These are phyloP conservation scores for Colletotrichum graminicola DNA, from an alignment of 2,329 filamentous ascomycete genomes.

Conservation along the genomic window DNA sequence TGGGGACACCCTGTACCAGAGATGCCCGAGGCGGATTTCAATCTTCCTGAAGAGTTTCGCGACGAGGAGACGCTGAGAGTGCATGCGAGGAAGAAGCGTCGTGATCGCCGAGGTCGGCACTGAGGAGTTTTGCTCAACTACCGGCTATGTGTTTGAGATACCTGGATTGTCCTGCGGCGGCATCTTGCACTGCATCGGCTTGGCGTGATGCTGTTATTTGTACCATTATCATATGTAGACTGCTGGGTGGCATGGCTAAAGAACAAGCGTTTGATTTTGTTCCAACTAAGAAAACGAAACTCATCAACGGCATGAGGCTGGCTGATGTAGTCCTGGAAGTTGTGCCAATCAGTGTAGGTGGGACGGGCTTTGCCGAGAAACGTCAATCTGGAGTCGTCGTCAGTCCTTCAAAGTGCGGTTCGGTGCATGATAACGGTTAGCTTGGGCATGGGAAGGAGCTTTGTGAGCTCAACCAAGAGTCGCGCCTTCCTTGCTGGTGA, in stretches of 20 bases:
- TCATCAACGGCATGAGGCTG: not conserved
- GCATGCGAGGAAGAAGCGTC: constrained; percentile 72
- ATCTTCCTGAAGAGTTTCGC: constrained; percentile 75
- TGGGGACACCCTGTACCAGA: constrained; percentile 89
- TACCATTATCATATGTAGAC: constrained; percentile 38
- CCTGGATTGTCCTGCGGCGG: constrained; percentile 8
- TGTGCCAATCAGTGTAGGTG: too few relatives aligned
- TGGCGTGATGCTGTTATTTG: constrained; percentile 21
- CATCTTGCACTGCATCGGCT: constrained; percentile 25
- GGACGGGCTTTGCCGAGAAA: not conserved
- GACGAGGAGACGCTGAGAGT: constrained; percentile 68
- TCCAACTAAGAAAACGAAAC: not conserved
- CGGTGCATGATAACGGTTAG: not conserved
- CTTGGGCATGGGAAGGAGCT: constrained; percentile 11
- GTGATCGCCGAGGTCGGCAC: constrained; percentile 66
- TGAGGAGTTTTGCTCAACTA: constrained; percentile 43
- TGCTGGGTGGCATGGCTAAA: constrained; percentile 30
- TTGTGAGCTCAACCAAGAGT: constrained; percentile 18
- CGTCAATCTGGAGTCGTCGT: not conserved
- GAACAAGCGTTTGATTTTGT: constrained; percentile 39
- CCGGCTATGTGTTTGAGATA: constrained; percentile 5
- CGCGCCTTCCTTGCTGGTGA: not conserved
- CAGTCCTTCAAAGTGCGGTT: not conserved
- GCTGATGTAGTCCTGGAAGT: not conserved
- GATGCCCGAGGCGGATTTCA: constrained; percentile 77